phyloP scores from a whole-genome alignment of 2,329 filamentous ascomycete genomes.

The Claviceps fusiformis region DNA sequence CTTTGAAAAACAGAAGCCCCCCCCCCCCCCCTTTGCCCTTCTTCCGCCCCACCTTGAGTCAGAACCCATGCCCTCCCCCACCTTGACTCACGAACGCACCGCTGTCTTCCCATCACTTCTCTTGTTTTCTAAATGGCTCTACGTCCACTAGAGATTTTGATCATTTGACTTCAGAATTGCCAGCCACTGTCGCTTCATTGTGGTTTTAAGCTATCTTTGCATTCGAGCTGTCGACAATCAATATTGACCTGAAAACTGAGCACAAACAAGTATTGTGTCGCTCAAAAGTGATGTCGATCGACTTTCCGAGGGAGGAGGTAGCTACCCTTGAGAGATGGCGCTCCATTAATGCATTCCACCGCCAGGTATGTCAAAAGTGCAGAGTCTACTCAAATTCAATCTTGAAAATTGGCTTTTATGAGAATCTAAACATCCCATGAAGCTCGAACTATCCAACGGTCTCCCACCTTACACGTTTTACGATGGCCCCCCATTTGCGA shows the following conservation, averaged over 20 bases:
- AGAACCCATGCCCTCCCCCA: neutral
- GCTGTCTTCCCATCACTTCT: neutral
- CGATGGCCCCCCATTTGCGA: slow-evolving; percentile 72
- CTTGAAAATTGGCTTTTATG: neutral
- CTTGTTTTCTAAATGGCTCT: neutral
- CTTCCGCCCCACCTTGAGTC: neutral
- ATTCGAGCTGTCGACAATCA: neutral
- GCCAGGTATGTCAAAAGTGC: slow-evolving; percentile 42
- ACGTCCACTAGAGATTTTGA: too few relatives aligned
- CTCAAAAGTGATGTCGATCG: slow-evolving; percentile 55
- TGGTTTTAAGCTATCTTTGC: neutral
- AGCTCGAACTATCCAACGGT: slow-evolving; percentile 68
- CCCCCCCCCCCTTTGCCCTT: neutral
- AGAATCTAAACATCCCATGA: slow-evolving; percentile 1
- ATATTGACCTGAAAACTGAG: neutral
- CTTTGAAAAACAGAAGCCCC: neutral
- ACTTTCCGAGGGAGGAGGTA: slow-evolving; percentile 89
- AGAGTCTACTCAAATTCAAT: neutral
- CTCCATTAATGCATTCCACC: slow-evolving; percentile 81
- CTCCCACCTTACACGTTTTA: slow-evolving; percentile 88
- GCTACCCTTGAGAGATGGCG: slow-evolving; percentile 73
- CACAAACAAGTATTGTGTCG: neutral
- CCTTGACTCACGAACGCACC: slow-evolving; percentile 1
- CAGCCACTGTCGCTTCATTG: neutral
- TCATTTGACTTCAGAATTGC: neutral